These are phyloP conservation scores for Zoysia matrella DNA, from an alignment of 202 grass and related monocot genomes.

Conservation along the genomic window DNA sequence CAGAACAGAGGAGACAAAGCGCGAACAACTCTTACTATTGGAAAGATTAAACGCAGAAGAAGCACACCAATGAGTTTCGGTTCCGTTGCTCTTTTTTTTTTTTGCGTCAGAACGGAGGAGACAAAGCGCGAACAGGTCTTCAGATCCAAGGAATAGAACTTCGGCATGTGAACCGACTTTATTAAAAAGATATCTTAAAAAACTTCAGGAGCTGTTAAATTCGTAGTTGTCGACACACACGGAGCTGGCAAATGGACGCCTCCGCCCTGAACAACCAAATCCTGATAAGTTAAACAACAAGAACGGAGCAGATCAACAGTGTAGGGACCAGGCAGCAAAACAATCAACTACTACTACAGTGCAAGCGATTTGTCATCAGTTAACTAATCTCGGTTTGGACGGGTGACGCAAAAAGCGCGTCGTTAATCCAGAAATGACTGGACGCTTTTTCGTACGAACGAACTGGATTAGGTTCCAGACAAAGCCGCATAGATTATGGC, in stretches of 20 bases:
- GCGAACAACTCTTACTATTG: too few relatives aligned
- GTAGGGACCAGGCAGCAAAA: slow-evolving; percentile 22
- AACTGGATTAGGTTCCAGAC: slow-evolving; percentile 61
- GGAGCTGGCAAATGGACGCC: slow-evolving; percentile 25
- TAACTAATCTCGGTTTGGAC: slow-evolving; percentile 47
- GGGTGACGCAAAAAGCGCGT: slow-evolving; percentile 48
- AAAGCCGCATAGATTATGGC: slow-evolving; percentile 42
- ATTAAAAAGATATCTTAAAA: slow-evolving; percentile 37
- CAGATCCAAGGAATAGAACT: slow-evolving; percentile 43
- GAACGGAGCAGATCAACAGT: slow-evolving; percentile 6
- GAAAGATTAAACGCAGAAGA: too few relatives aligned
- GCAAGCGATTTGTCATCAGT: slow-evolving; percentile 30
- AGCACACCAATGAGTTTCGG: slow-evolving; percentile 10
- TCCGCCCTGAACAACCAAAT: slow-evolving; percentile 32
- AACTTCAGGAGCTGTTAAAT: slow-evolving; percentile 42
- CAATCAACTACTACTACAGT: slow-evolving; percentile 30
- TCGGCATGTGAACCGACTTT: slow-evolving; percentile 22
- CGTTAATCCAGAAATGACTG: slow-evolving; percentile 27
- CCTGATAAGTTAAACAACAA: slow-evolving; percentile 54
- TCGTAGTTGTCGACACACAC: slow-evolving; percentile 43
- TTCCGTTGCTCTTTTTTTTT: neutral
- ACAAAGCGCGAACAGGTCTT: slow-evolving; percentile 43
- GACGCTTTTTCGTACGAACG: slow-evolving; percentile 32
- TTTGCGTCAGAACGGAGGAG: neutral
- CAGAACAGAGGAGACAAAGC: too few relatives aligned